These are phyloP conservation scores for Dalbergia cultrata DNA, from an alignment of 306 rosid species.

Conservation along the genomic window DNA sequence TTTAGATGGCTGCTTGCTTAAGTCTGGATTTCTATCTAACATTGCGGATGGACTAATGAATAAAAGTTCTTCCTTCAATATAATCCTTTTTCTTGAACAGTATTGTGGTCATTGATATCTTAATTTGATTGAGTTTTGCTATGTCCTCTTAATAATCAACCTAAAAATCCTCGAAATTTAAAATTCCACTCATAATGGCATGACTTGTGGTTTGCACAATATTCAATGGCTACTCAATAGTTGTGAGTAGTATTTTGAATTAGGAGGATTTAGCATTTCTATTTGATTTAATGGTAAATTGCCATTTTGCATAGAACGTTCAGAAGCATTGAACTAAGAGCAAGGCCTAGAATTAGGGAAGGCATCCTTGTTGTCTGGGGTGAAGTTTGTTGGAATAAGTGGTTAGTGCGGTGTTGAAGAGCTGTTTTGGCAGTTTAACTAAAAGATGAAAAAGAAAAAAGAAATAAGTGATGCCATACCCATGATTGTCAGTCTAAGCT, in stretches of 20 bases:
- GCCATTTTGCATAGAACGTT: background rate
- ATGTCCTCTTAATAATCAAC: no score
- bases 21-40: slow-evolving; percentile 2
- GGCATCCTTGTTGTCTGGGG: background rate
- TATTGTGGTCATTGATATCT: background rate
- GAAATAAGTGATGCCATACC: background rate
- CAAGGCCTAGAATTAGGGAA: slow-evolving; percentile 6
- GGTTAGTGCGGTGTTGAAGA: slow-evolving; percentile 11
- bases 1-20: background rate
- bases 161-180: no score
- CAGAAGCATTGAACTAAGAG: background rate
- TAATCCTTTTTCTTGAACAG: background rate
- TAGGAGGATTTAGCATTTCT: no score
- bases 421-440: background rate
- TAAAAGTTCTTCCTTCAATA: background rate
- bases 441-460: background rate
- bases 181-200: no score
- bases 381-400: slow-evolving; percentile 9
- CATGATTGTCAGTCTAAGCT: background rate
- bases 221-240: no score
- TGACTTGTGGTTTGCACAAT: no score
- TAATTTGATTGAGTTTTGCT: background rate
- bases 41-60: slow-evolving; percentile 18
- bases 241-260: no score
- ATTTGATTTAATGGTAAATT: background rate